phyloP scores from a whole-genome alignment of 371 early-diverging fungal genomes.

The Blastocladiella emersonii region DNA sequence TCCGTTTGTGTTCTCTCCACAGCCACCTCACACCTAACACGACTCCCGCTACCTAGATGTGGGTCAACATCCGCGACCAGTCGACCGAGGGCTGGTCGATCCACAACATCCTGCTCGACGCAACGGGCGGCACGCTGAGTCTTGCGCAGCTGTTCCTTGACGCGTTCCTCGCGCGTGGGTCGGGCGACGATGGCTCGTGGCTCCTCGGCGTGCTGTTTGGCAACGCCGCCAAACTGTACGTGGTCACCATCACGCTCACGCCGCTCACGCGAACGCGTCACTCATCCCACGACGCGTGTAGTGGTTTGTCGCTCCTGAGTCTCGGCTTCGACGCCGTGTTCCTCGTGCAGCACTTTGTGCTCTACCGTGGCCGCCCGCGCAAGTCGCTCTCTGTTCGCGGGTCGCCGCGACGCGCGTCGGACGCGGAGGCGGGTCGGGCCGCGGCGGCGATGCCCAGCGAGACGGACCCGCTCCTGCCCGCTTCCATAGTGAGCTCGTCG shows the following conservation, averaged over 20 bases:
- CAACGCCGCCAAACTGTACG: slow-evolving; percentile 8
- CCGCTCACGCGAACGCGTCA: slow-evolving; percentile 12
- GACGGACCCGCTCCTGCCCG: too few species aligned
- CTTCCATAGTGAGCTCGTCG: too few species aligned
- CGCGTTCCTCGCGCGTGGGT: slow-evolving; percentile 20
- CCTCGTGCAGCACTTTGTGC: slow-evolving; percentile 57
- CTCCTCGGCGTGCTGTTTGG: not conserved
- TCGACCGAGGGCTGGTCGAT: slow-evolving; percentile 90
- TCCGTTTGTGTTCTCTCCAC: slow-evolving; percentile 8
- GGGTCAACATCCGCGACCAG: slow-evolving; percentile 53
- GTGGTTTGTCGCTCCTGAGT: not conserved
- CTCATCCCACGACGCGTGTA: not conserved
- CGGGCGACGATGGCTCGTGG: not conserved
- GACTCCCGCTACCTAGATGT: too few species aligned
- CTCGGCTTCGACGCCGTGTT: slow-evolving; percentile 72
- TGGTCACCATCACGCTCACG: slow-evolving; percentile 14
- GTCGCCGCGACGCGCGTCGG: too few species aligned
- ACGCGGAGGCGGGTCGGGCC: too few species aligned
- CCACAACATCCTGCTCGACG: slow-evolving; percentile 76
- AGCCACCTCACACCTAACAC: slow-evolving; percentile 8
- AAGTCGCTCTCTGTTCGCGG: too few species aligned
- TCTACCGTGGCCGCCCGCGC: not conserved
- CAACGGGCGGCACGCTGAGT: slow-evolving; percentile 73
- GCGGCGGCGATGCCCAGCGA: too few species aligned
- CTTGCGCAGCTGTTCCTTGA: slow-evolving; percentile 67